Percentiles rank a stretch among this genome's conserved stretches.
phyloP scores from a whole-genome alignment of 345 rosid genomes.

The Camelina laxa region DNA sequence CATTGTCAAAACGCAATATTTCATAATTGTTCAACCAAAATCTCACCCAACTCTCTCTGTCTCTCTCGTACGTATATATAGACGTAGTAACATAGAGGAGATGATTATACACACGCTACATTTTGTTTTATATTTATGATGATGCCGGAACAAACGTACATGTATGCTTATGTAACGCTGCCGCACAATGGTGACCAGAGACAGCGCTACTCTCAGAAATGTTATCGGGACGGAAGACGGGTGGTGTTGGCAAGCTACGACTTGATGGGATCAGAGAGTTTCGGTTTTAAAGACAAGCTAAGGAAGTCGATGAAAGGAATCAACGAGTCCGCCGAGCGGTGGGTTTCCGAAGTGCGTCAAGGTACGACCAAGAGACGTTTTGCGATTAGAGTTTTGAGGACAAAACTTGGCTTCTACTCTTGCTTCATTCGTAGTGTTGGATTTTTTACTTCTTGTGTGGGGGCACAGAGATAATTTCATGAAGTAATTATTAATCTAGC shows the following conservation, averaged over 20 bases:
- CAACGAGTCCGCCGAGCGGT: constrained; percentile 26
- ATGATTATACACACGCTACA: not conserved
- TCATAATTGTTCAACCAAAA: constrained; percentile 43
- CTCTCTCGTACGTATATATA: constrained; percentile 21
- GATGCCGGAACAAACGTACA: constrained; percentile 38
- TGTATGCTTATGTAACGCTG: constrained; percentile 21
- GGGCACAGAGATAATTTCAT: constrained; percentile 3
- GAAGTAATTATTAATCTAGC: not conserved
- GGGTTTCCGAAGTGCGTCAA: constrained; percentile 33
- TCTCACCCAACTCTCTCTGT: constrained; percentile 30
- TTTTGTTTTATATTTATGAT: not conserved
- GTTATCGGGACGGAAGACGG: constrained; percentile 39
- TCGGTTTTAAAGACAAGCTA: constrained; percentile 39
- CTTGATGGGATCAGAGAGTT: constrained; percentile 37
- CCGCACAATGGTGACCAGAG: constrained; percentile 27
- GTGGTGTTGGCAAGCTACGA: constrained; percentile 40
- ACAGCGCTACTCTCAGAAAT: constrained; percentile 17
- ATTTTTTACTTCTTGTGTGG: constrained; percentile 32
- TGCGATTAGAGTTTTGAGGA: constrained; percentile 42
- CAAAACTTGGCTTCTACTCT: constrained; percentile 33
- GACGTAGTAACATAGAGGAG: not conserved
- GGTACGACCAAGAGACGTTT: constrained; percentile 42
- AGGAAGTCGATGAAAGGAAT: constrained; percentile 36
- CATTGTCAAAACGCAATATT: constrained; percentile 25
- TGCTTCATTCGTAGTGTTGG: constrained; percentile 28